Percentiles rank a stretch among this genome's conserved stretches.
Evolutionary conservation across 108 stramenopile genomes (phyloP).

Genomic region (Pseudonitzschia multistriata): DNA sequence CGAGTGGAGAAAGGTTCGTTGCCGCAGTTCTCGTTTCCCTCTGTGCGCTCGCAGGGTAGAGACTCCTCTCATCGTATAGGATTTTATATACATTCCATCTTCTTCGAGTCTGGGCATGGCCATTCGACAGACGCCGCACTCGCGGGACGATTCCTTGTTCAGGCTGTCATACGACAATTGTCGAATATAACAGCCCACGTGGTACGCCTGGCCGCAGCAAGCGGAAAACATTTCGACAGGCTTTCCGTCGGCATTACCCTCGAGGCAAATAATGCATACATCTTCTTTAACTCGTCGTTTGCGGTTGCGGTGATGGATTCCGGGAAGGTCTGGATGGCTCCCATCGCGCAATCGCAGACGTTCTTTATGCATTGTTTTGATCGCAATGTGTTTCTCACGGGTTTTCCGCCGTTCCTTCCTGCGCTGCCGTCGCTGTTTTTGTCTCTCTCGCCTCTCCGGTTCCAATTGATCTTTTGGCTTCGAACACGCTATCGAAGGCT

Average conservation of each 20-base stretch:
- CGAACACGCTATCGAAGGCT: too few species aligned
- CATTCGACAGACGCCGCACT: not conserved
- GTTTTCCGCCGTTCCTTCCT: too few species aligned
- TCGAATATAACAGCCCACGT: not conserved
- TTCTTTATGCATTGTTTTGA: not conserved
- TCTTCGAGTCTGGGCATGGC: not conserved
- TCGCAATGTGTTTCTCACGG: not conserved
- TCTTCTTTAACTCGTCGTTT: not conserved
- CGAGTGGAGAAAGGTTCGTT: too few species aligned
- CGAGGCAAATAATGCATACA: not conserved
- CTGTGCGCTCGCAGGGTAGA: too few species aligned
- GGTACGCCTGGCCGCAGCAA: not conserved
- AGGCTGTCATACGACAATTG: not conserved
- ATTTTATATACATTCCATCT: too few species aligned
- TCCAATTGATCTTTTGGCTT: too few species aligned
- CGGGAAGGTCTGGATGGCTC: not conserved
- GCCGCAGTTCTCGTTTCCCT: too few species aligned
- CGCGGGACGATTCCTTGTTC: not conserved
- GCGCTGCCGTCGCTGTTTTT: too few species aligned
- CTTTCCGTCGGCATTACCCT: not conserved
- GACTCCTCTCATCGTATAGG: too few species aligned
- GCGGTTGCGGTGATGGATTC: not conserved
- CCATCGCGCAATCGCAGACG: not conserved
- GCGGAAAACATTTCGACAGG: slow-evolving; percentile 5
- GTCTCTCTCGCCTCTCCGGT: too few species aligned